Evolutionary conservation across 495 filamentous ascomycete genomes (phyloP), one percentile per base, ranked within the genome.

Genomic region (Trypethelium eluteriae): DNA sequence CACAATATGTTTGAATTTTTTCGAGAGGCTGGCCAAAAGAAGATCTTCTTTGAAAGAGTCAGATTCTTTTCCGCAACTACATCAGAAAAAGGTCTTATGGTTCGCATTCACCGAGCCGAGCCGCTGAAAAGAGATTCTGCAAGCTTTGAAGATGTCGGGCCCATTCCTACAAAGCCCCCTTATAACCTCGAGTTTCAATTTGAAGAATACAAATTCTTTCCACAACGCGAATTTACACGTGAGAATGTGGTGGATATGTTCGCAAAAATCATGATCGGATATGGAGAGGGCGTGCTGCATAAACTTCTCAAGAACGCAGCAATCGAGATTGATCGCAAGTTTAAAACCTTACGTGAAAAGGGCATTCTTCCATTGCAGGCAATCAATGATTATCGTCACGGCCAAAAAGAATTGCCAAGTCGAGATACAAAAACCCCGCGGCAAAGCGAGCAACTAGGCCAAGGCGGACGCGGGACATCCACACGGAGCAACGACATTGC

Each of bases 1-100:
- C 41, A 44, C 14, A 59, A 59, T 36, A 59, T 59, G 53, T 59
- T 35, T 59, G 53, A 59, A 14, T 59, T 59, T 14, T 59, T 59
- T 36, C 53, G 53, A 59, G 18, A 59, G 2, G 53, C 53, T 36
- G 53, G 53, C 6, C 18, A 59, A 59, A 6, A 59, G 32, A 7
- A 11, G 3, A 18, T 59, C 7, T 59, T 59, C 18, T 59, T 59
- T 36, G 32, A 34, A 11, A 7, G 14, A 18, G 53, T 59, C 25
- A 59, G 53, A 14, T 59, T 59, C 32, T 59, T 59, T 32, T 59
- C 53, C 14, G 53, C 53, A 7, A 59, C 53, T 59, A 14, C 32
- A 18, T 59, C 53, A 6, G 53, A 35, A 18, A 59, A 59, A 9
- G 53, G 53, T 14, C 6, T 59, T 7, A 59, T 59, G 7, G 0